A percentile compares a stretch with the other conserved stretches of the same genome.
Conservation (phyloP, 2,329 filamentous ascomycete species). For the Aureobasidium lini region DNA sequence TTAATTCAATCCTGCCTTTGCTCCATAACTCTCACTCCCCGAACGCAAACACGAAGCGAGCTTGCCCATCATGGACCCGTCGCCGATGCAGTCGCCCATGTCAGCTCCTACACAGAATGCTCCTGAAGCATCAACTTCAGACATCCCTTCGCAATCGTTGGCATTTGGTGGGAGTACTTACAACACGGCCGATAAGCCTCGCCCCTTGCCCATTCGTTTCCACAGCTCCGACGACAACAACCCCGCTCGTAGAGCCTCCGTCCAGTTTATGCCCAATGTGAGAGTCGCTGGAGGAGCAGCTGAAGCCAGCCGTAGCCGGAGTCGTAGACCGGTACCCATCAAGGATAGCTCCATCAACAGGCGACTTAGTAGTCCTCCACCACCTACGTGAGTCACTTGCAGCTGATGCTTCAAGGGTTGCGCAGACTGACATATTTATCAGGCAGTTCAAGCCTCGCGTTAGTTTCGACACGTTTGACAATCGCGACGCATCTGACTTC, state of each 20-base stretch:
- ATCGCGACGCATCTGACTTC: constrained; percentile 59
- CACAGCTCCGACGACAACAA: constrained; percentile 18
- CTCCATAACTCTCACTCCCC: not conserved
- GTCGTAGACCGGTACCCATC: constrained; percentile 15
- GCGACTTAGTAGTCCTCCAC: constrained; percentile 19
- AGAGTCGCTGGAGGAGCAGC: constrained; percentile 17
- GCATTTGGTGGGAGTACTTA: not conserved
- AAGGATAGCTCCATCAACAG: constrained; percentile 12
- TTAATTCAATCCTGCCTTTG: not conserved
- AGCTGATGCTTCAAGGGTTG: not conserved
- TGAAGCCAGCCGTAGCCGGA: constrained; percentile 17
- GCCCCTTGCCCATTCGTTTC: constrained; percentile 14
- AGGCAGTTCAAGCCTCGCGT: constrained; percentile 61
- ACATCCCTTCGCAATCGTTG: constrained; percentile 5
- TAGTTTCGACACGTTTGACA: constrained; percentile 67
- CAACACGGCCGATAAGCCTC: constrained; percentile 20
- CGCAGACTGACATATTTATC: not conserved
- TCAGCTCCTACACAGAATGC: not conserved
- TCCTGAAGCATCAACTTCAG: not conserved
- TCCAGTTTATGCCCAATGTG: constrained; percentile 30
- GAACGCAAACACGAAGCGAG: not conserved
- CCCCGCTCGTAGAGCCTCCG: constrained; percentile 24
- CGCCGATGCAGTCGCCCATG: constrained; percentile 8
- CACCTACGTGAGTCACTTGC: constrained; percentile 16
- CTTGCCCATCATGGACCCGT: not conserved